A percentile compares a stretch with the other conserved stretches of the same genome.
phyloP scores from a whole-genome alignment of 805 yeast species.

The Yamadazyma sp. region DNA sequence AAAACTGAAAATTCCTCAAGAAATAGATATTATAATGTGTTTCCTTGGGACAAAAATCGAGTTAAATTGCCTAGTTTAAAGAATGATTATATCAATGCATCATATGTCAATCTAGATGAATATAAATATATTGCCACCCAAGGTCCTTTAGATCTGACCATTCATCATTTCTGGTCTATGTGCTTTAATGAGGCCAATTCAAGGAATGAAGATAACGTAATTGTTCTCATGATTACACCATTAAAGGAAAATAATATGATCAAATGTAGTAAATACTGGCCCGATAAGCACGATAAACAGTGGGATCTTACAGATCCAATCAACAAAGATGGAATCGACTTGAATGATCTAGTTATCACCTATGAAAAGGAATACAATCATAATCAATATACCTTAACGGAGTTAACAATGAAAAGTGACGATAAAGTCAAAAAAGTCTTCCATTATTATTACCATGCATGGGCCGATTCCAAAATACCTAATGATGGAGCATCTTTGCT shows the following conservation, averaged over 20 bases:
- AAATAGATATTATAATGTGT: constrained; percentile 39
- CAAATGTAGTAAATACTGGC: constrained; percentile 46
- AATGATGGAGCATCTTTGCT: constrained; percentile 28
- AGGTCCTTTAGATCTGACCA: constrained; percentile 50
- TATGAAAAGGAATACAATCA: constrained; percentile 17
- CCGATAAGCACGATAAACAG: constrained; percentile 15
- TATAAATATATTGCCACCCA: constrained; percentile 64
- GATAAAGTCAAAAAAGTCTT: constrained; percentile 22
- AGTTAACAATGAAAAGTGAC: constrained; percentile 17
- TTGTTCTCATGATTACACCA: constrained; percentile 49
- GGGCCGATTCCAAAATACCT: constrained; percentile 47
- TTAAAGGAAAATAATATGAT: constrained; percentile 39
- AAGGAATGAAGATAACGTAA: constrained; percentile 21
- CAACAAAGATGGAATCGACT: constrained; percentile 20
- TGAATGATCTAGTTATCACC: constrained; percentile 15
- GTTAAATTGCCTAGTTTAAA: constrained; percentile 22
- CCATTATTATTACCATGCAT: constrained; percentile 40
- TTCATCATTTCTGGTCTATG: constrained; percentile 49
- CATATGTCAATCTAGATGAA: constrained; percentile 22
- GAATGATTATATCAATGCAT: constrained; percentile 41
- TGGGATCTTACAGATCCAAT: constrained; percentile 19
- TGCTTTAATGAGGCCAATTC: constrained; percentile 31
- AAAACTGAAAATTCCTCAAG: constrained; percentile 11
- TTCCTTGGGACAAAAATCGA: constrained; percentile 39
- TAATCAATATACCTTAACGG: constrained; percentile 25